phyloP scores from a whole-genome alignment of 306 rosid genomes.

The Rosa multiflora region DNA sequence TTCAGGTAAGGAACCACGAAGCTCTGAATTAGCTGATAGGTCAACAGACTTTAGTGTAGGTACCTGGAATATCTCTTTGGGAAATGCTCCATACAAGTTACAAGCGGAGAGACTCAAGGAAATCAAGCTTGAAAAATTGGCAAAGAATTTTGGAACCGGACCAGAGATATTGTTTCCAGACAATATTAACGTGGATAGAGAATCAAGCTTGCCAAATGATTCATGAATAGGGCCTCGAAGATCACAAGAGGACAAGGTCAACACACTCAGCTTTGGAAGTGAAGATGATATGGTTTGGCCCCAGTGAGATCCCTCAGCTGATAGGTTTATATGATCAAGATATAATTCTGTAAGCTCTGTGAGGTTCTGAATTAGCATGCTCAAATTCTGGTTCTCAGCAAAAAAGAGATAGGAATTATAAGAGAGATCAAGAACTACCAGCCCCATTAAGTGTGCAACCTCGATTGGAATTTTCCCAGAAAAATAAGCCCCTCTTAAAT shows the following conservation, averaged over 20 bases:
- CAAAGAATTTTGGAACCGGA: no score
- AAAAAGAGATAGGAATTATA: not conserved
- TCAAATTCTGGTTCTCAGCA: not conserved
- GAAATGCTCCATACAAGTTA: constrained; percentile 14
- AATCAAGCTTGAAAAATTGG: no score
- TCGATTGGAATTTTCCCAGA: no score
- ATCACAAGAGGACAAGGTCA: no score
- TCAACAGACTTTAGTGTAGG: constrained; percentile 6
- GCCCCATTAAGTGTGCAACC: no score
- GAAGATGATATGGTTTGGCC: not conserved
- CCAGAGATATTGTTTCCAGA: not conserved
- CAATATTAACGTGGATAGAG: constrained; percentile 6
- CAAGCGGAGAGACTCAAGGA: not conserved
- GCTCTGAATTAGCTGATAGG: constrained; percentile 2
- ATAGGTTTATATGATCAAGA: not conserved
- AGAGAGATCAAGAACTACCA: no score
- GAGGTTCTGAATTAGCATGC: not conserved
- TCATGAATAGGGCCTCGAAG: no score
- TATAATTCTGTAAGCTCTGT: not conserved
- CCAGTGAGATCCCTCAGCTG: not conserved
- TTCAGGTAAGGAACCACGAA: constrained; percentile 17
- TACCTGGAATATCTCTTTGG: constrained; percentile 22
- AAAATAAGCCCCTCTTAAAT: no score
- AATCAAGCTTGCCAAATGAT: not conserved
- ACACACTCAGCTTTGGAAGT: not conserved